Evolutionary conservation across 73 alveolate species (phyloP).

Genomic region (Tetrahymena thermophila): DNA sequence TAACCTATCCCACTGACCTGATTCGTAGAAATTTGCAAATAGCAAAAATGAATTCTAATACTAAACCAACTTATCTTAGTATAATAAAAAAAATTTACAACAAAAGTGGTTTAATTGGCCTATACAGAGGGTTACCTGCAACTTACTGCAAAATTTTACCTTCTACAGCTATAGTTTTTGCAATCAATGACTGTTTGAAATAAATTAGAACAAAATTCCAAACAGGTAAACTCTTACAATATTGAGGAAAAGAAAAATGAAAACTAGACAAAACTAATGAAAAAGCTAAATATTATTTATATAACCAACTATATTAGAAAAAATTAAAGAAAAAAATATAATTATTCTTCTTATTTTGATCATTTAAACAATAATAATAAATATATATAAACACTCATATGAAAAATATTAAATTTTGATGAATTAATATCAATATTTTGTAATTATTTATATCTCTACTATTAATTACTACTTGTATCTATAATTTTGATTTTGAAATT

Average conservation of each 20-base stretch:
- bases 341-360: background rate
- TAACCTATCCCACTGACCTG: slow-evolving; percentile 37
- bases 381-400: too few species aligned
- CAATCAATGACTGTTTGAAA: slow-evolving; percentile 24
- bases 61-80: background rate
- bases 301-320: background rate
- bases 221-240: background rate
- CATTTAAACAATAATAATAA: background rate
- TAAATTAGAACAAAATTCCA: background rate
- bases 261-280: too few species aligned
- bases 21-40: slow-evolving; percentile 24
- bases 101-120: slow-evolving; percentile 1
- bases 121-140: slow-evolving; percentile 29
- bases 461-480: background rate
- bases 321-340: too few species aligned
- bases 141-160: slow-evolving; percentile 28
- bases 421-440: background rate
- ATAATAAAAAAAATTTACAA: slow-evolving; percentile 9
- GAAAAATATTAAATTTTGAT: background rate
- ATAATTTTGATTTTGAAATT: too few species aligned
- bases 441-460: background rate
- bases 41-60: background rate
- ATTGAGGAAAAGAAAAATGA: background rate
- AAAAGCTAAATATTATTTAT: too few species aligned
- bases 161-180: slow-evolving; percentile 26